Percentiles rank a stretch among this genome's conserved stretches.
These are phyloP conservation scores for Capsicum rhomboideum DNA, from an alignment of 257 asterid species.

Conservation along the genomic window DNA sequence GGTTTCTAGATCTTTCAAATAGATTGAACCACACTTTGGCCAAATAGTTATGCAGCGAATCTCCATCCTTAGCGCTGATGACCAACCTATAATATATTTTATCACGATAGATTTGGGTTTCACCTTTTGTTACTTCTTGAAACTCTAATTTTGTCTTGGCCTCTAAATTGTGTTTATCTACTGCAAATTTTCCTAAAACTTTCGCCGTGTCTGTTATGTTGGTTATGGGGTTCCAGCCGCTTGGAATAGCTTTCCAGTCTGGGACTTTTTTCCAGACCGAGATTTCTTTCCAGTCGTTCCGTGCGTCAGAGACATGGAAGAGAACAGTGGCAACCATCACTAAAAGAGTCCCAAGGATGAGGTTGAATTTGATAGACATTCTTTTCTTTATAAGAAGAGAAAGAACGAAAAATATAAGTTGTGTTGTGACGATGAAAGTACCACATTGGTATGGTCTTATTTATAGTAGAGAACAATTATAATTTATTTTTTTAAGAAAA, in stretches of 20 bases:
- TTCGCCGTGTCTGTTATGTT: slow-evolving; percentile 3
- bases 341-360: neutral
- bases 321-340: neutral
- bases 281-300: neutral
- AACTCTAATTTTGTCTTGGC: neutral
- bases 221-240: slow-evolving; percentile 16
- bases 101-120: too few relatives aligned
- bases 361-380: slow-evolving; percentile 6
- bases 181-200: slow-evolving; percentile 24
- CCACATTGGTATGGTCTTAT: neutral
- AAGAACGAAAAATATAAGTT: neutral
- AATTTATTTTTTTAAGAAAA: neutral
- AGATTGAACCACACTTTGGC: slow-evolving; percentile 22
- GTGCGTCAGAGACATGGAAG: neutral
- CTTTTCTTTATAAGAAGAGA: neutral
- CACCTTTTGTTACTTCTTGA: too few relatives aligned
- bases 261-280: too few relatives aligned
- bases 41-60: neutral
- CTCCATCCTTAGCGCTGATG: too few relatives aligned
- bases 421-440: neutral
- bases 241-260: too few relatives aligned
- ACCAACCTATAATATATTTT: too few relatives aligned
- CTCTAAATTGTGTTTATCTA: slow-evolving; percentile 24
- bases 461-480: too few relatives aligned
- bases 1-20: slow-evolving; percentile 9